Evolutionary conservation across 148 eudicot species (phyloP).

Genomic region (Persicaria tinctoria): DNA sequence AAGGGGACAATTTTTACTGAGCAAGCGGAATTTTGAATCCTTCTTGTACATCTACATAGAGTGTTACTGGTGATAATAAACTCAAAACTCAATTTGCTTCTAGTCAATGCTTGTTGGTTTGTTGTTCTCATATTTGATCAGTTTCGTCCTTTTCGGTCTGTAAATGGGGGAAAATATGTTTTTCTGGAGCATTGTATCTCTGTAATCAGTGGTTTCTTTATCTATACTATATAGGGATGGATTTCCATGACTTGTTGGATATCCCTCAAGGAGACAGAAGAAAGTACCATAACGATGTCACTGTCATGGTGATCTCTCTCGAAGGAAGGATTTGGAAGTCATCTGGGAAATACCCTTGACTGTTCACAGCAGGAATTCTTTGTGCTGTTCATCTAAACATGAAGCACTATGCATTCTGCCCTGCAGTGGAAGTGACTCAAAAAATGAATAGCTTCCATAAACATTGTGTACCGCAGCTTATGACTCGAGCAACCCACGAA

Average conservation of each 20-base stretch:
- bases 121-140: no score
- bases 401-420: no score
- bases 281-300: constrained; percentile 92
- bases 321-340: constrained; percentile 98
- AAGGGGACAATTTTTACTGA: neutral
- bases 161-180: no score
- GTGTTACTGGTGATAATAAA: neutral
- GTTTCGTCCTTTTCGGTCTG: no score
- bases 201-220: neutral
- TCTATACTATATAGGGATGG: constrained; percentile 55
- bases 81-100: neutral
- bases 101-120: neutral
- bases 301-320: constrained; percentile 86
- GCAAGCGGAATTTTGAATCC: neutral
- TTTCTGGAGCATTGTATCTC: no score
- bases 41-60: no score
- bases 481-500: no score
- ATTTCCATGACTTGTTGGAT: constrained; percentile 84
- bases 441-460: no score
- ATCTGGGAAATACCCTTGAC: constrained; percentile 72
- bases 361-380: no score
- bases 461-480: no score
- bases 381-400: no score
- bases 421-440: no score
- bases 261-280: constrained; percentile 93